phyloP scores from a whole-genome alignment of 768 basidiomycete genomes.

The Rickenella mellea region DNA sequence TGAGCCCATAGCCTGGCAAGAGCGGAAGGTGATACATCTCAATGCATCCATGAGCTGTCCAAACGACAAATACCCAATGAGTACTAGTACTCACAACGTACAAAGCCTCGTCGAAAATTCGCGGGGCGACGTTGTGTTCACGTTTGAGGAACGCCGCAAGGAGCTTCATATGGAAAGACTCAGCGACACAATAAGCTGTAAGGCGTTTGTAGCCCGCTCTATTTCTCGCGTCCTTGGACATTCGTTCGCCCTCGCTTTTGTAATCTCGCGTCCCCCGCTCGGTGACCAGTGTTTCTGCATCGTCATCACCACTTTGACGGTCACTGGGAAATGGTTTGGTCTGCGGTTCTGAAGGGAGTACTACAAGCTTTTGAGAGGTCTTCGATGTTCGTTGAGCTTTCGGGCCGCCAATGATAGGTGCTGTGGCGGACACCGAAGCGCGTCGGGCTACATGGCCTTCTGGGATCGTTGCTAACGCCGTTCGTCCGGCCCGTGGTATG shows the following conservation, averaged over 20 bases:
- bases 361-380: slow-evolving; percentile 83
- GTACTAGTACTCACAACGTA: slow-evolving; percentile 63
- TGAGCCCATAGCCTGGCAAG: slow-evolving; percentile 82
- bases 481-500: neutral
- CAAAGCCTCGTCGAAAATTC: slow-evolving; percentile 88
- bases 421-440: slow-evolving; percentile 21
- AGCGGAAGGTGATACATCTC: slow-evolving; percentile 90
- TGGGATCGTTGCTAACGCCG: neutral
- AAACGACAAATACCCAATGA: slow-evolving; percentile 2
- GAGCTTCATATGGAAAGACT: slow-evolving; percentile 76
- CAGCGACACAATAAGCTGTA: slow-evolving; percentile 85
- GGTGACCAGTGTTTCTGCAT: slow-evolving; percentile 45
- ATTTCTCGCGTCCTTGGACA: slow-evolving; percentile 80
- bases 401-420: slow-evolving; percentile 13
- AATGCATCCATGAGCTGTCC: neutral
- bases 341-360: slow-evolving; percentile 85
- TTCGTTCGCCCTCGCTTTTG: slow-evolving; percentile 80
- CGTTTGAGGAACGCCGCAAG: slow-evolving; percentile 81
- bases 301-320: slow-evolving; percentile 38
- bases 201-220: slow-evolving; percentile 72
- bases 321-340: slow-evolving; percentile 52
- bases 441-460: slow-evolving; percentile 14
- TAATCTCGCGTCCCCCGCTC: slow-evolving; percentile 65
- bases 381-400: slow-evolving; percentile 80
- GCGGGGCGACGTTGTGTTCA: slow-evolving; percentile 82